Base-by-base conservation (phyloP, 2,329 filamentous ascomycete species). In the Fusarium sp. region DNA sequence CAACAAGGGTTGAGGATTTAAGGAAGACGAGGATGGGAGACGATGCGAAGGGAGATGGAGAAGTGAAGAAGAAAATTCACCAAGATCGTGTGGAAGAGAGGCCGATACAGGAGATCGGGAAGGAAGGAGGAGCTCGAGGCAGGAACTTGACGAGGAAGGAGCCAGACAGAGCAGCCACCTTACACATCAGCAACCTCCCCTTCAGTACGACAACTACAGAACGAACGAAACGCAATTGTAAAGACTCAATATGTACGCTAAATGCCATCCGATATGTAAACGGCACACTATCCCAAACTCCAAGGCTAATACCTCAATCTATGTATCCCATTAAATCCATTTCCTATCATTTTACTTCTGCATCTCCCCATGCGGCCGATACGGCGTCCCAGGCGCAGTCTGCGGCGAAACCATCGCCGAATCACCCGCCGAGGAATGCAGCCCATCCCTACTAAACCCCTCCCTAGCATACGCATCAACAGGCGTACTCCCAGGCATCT, bases 401-500 rank as follows among this genome's bases (percentile, higher is more conserved):
- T 53, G 31, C 21, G 51, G 39, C 6, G 57, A 56, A 12, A 52
- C 49, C 49, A 52, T 52, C 9, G 49, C 16, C 0, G 49, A n/a
- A 21, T 52, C 49, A 3, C 49, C 49, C 12, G 49, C 49, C 9
- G 49, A 52, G 7, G 49, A 52, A 6, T 39, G 23, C 34, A 52
- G 28, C 6, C 49, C 49, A 12, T 21, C 31, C 4, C 49, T 42
- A 16, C 49, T 37, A 39, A 52, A 13, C 46, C 34, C 31, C 1
- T 52, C 49, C 4, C 34, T 42, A 12, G 12, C 31, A 42, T 39
- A 14, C 7, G 6, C 19, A 26, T 64, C 59, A 9, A 64, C 45
- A 13, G 68, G 68, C 2, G 55, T 58, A 23, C 55, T 52, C 3
- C 59, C 63, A 9, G 52, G 57, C 67, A 69, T 60, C 54, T 76